Conservation (phyloP, 371 early-diverging fungal species). For the Mortierella sp. region DNA sequence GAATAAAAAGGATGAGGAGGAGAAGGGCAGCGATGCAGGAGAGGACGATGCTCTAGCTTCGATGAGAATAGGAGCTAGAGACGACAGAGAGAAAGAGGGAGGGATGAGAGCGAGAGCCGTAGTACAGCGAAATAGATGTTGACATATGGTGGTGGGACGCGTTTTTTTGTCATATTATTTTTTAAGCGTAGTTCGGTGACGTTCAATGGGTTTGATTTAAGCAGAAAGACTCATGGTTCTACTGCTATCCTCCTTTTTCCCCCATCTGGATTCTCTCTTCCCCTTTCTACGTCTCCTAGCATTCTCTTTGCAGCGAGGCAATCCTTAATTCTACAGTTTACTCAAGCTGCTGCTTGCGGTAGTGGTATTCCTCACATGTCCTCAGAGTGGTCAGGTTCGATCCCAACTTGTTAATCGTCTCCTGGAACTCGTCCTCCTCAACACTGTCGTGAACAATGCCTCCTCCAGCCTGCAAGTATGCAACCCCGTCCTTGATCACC, state of each 20-base stretch:
- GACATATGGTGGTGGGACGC: too few species aligned
- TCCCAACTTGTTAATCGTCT: conserved; percentile 94
- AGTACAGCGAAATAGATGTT: too few species aligned
- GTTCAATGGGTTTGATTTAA: too few species aligned
- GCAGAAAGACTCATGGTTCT: too few species aligned
- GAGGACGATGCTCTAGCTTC: neutral
- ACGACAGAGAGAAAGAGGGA: neutral
- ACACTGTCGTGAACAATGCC: conserved; percentile 97
- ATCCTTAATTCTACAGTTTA: conserved; percentile 15
- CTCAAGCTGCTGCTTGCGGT: conserved; percentile 55
- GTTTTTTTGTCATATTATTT: neutral
- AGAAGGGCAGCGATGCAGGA: neutral
- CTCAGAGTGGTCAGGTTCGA: conserved; percentile 90
- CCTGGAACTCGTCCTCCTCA: conserved; percentile 92
- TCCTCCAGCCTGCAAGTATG: conserved; percentile 94
- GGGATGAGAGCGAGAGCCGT: neutral
- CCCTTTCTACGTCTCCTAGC: neutral
- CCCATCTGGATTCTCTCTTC: neutral
- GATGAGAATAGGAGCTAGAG: neutral
- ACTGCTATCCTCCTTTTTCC: too few species aligned
- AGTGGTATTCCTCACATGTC: conserved; percentile 82
- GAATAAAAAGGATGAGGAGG: too few species aligned
- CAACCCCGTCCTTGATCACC: conserved; percentile 94
- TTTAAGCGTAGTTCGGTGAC: neutral
- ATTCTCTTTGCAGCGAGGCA: too few species aligned